Conservation (phyloP, 768 basidiomycete species). For the Leccinum incarnatum region DNA sequence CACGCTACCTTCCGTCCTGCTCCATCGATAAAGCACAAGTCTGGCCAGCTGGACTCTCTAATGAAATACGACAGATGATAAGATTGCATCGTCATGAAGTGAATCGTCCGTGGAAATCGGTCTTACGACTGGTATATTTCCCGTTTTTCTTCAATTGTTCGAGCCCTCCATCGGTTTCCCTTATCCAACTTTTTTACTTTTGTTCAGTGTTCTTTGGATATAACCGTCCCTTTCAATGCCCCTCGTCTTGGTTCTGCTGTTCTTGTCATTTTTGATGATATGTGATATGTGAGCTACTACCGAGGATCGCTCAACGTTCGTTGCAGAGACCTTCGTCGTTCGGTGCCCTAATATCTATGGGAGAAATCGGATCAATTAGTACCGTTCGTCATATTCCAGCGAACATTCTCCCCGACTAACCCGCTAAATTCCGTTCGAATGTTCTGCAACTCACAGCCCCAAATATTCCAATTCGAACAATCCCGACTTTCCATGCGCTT, state of each 20-base stretch:
- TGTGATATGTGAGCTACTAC: background rate
- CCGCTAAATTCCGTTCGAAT: constrained; percentile 4
- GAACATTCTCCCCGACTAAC: background rate
- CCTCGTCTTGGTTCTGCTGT: background rate
- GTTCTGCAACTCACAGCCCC: constrained; percentile 2
- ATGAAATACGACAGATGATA: constrained; percentile 15
- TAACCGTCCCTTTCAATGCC: constrained; percentile 3
- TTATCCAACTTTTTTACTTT: constrained; percentile 4
- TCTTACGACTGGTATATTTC: constrained; percentile 12
- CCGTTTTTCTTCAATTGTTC: background rate
- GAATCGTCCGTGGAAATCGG: background rate
- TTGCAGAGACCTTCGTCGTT: constrained; percentile 10
- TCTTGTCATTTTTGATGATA: constrained; percentile 1
- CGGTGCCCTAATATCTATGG: background rate
- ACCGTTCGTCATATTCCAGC: constrained; percentile 3
- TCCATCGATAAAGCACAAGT: constrained; percentile 9
- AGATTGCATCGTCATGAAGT: constrained; percentile 9
- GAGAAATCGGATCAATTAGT: background rate
- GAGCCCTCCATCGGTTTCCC: background rate
- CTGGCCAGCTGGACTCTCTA: constrained; percentile 8
- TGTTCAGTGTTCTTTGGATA: constrained; percentile 5
- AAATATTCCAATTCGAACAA: constrained; percentile 5
- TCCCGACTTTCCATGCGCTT: background rate
- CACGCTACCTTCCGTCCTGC: constrained; percentile 17
- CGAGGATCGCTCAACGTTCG: background rate